These are phyloP conservation scores for Picochlorum sp. DNA, from an alignment of 139 green algal genomes.

Conservation along the genomic window DNA sequence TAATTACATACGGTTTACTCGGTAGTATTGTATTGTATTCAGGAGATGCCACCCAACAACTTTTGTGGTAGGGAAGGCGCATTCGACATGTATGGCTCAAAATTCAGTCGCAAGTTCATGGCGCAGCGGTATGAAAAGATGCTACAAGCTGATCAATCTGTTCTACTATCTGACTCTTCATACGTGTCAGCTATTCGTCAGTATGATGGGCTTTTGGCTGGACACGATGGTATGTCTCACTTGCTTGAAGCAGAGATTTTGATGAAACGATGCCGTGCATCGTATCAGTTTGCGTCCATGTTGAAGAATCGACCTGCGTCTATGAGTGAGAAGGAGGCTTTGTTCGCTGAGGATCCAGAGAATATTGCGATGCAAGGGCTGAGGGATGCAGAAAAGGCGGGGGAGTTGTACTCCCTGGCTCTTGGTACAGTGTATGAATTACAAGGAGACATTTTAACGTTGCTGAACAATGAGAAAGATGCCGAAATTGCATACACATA, in stretches of 20 bases:
- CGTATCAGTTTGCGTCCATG: slow-evolving; percentile 9
- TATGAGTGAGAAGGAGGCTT: slow-evolving; percentile 39
- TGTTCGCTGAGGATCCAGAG: slow-evolving; percentile 64
- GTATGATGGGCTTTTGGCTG: neutral
- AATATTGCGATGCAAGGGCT: slow-evolving; percentile 48
- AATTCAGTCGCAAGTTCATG: neutral
- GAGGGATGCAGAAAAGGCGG: slow-evolving; percentile 41
- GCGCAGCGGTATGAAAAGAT: neutral
- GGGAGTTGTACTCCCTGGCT: neutral
- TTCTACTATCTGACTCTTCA: neutral
- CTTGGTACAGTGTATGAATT: neutral
- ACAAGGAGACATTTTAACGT: slow-evolving; percentile 35
- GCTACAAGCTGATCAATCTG: neutral
- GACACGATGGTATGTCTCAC: neutral
- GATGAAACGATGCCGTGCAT: neutral
- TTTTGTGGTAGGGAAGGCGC: too few relatives aligned
- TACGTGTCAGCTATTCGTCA: neutral
- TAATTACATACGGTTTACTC: too few relatives aligned
- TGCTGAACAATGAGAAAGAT: slow-evolving; percentile 43
- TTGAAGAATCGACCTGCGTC: slow-evolving; percentile 16
- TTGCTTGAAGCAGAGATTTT: too few relatives aligned
- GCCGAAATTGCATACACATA: neutral
- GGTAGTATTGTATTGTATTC: too few relatives aligned
- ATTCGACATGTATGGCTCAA: slow-evolving; percentile 10
- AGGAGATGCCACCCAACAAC: too few relatives aligned